Evolutionary conservation across 495 filamentous ascomycete genomes (phyloP), one percentile per base, ranked within the genome.

Genomic region (Thozetella sp.): DNA sequence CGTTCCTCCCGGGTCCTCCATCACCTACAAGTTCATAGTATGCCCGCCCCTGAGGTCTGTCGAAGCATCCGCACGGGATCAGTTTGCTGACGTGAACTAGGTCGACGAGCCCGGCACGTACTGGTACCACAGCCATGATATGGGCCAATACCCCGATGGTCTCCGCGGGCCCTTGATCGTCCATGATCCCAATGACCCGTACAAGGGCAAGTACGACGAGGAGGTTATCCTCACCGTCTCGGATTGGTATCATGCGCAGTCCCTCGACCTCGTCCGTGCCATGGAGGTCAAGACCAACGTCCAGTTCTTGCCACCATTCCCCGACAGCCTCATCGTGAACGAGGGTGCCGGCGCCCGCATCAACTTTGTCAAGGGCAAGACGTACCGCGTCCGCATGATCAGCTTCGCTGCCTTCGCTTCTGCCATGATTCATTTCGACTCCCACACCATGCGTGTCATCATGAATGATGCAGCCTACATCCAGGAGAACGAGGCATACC

Each of bases 51-150:
- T n/a, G 23, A 70, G 72, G 3, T 72, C 1, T 45, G 11, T 19
- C 9, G 27, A 20, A 26, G 22, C 27, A 43, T 46, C 20, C 2
- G 0, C 25, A n/a, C 19, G 4, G 3, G 13, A 27, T 20, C 12
- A 22, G 40, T 11, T 34, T 56, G 26, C 62, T 72, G 19, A 70
- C 43, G 50, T 52, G 10, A 0, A 53, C 34, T 68, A 90, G 70
- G 72, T 80, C 12, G 80, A 90, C 59, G 80, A 86, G 55, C 77
- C 84, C 23, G 90, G 90, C 17, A 91, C 90, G 0, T 93, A 88
- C 59, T 93, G 90, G 90, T 93, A 92, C 62, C 90, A 93, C 70
- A 91, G 87, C n/a, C 90, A 93, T 65, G 80, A 83, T 50, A 77
- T 79, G 65, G 83, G 81, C 1, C 90, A 91, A 68, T 93, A 92